Percentiles rank a stretch among this genome's conserved stretches.
Conservation (phyloP, 164 flowering plant genomes). For the Tetracentron sinense region DNA sequence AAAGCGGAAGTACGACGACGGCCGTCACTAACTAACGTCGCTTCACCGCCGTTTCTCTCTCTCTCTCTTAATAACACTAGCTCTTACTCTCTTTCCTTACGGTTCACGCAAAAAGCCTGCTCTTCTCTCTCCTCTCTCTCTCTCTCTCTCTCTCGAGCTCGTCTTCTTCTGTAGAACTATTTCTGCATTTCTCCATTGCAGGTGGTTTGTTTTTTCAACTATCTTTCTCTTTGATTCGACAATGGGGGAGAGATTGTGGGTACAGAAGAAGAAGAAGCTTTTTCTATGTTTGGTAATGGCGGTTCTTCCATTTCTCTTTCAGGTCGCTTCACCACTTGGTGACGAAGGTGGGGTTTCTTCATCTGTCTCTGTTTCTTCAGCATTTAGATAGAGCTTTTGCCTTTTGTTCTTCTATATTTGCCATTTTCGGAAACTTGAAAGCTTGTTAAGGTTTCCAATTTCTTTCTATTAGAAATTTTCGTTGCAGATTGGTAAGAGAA, state of each 20-base stretch:
- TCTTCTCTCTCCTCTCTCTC: constrained; percentile 1
- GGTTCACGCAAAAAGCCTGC: constrained; percentile 85
- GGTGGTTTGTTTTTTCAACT: background rate
- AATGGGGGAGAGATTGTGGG: background rate
- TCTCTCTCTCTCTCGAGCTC: background rate
- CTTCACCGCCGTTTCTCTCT: constrained; percentile 44
- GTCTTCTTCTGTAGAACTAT: background rate
- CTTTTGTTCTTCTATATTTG: background rate
- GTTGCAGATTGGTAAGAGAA: no score
- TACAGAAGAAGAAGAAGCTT: constrained; percentile 13
- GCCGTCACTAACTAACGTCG: constrained; percentile 33
- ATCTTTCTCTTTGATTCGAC: background rate
- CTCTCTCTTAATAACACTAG: constrained; percentile 26
- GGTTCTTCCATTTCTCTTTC: constrained; percentile 23
- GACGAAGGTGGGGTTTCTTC: constrained; percentile 38
- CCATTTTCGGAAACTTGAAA: background rate
- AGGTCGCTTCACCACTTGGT: constrained; percentile 33
- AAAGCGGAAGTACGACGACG: constrained; percentile 37
- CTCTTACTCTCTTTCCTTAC: constrained; percentile 27
- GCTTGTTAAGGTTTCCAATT: constrained; percentile 7
- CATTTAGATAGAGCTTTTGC: background rate
- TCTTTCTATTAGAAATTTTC: no score
- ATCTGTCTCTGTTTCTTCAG: background rate
- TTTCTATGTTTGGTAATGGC: constrained; percentile 9
- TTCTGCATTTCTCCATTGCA: background rate